Conservation (phyloP, 257 asterid genomes). For the Solanum chilense region DNA sequence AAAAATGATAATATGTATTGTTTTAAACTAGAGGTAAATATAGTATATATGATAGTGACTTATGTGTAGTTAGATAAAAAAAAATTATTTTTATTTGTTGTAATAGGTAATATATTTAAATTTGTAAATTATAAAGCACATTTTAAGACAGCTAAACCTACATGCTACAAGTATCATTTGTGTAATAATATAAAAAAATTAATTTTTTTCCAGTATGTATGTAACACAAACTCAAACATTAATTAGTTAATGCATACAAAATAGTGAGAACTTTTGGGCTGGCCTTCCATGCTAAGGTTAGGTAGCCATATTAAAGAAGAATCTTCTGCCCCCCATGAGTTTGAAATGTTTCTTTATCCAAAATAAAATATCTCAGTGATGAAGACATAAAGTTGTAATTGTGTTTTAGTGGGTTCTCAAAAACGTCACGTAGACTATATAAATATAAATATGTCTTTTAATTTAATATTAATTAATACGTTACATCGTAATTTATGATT, state of each 20-base stretch:
- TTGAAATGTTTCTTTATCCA: neutral
- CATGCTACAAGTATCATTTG: neutral
- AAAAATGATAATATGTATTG: too few species aligned
- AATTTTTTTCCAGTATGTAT: neutral
- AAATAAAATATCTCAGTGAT: neutral
- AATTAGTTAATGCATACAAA: neutral
- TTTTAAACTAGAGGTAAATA: too few species aligned
- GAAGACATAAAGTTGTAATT: neutral
- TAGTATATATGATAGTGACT: too few species aligned
- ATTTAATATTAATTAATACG: too few species aligned
- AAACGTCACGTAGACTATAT: neutral
- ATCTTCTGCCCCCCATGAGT: neutral
- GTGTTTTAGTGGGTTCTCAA: neutral
- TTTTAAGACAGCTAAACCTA: neutral
- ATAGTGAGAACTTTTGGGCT: neutral
- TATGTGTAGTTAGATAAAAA: too few species aligned
- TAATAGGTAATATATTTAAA: too few species aligned
- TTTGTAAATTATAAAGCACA: neutral
- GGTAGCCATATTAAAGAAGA: neutral
- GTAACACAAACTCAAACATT: neutral
- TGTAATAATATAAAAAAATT: too few species aligned
- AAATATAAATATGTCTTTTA: too few species aligned
- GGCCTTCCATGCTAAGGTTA: neutral
- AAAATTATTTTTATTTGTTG: neutral
- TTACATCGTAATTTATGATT: too few species aligned